Evolutionary conservation across 2,329 filamentous ascomycete genomes (phyloP).

Genomic region (Pseudogymnoascus sp.): DNA sequence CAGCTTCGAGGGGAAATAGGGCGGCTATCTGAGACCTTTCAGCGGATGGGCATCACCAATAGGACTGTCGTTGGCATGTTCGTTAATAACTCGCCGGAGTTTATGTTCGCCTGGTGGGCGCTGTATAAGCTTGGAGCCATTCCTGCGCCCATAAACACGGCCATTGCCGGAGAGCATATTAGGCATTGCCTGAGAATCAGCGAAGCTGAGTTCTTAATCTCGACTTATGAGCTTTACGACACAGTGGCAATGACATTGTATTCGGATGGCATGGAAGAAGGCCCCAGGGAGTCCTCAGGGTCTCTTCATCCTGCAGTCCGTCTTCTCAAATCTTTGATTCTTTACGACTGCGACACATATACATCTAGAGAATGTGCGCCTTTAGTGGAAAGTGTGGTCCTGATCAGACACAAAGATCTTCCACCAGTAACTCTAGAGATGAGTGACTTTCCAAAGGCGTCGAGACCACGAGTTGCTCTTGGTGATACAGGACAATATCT

Average conservation of each 20-base stretch:
- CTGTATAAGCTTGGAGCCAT: background rate
- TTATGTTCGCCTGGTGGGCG: constrained; percentile 1
- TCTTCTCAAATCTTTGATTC: background rate
- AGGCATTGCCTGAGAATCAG: background rate
- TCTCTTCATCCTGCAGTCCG: background rate
- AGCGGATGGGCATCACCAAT: background rate
- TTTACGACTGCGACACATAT: background rate
- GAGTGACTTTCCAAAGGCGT: background rate
- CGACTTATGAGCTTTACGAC: background rate
- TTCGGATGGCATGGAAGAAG: background rate
- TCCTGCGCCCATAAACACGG: background rate
- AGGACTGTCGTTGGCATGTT: background rate
- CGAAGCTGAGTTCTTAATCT: background rate
- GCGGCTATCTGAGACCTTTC: background rate
- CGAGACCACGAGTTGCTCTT: background rate
- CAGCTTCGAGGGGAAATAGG: background rate
- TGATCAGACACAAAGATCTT: background rate
- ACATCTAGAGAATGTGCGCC: background rate
- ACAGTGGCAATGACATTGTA: background rate
- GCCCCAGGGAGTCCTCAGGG: background rate
- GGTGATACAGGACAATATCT: constrained; percentile 34
- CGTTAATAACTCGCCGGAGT: background rate
- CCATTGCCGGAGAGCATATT: background rate
- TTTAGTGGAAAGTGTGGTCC: background rate
- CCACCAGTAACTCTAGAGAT: background rate